Evolutionary conservation across 768 basidiomycete genomes (phyloP).

Genomic region (Lactifluus volemus): DNA sequence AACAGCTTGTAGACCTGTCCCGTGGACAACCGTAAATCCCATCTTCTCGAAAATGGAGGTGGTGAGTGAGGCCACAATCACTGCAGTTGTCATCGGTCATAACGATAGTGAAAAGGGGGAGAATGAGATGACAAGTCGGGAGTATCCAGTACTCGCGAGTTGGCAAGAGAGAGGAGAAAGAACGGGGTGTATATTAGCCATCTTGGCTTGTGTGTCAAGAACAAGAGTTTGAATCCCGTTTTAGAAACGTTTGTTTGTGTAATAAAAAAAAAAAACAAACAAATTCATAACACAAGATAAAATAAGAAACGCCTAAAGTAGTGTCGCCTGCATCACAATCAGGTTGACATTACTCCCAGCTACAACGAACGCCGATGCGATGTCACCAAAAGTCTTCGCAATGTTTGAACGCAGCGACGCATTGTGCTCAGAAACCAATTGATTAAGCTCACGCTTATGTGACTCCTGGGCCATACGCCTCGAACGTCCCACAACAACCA

Average conservation of each 20-base stretch:
- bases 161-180: background rate
- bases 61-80: constrained; percentile 2
- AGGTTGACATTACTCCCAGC: constrained; percentile 41
- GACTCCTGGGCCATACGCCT: constrained; percentile 55
- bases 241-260: background rate
- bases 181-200: background rate
- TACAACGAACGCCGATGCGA: constrained; percentile 59
- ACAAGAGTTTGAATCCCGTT: background rate
- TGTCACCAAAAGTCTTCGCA: constrained; percentile 67
- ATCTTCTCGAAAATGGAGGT: constrained; percentile 6
- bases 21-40: constrained; percentile 7
- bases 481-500: constrained; percentile 68
- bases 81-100: constrained; percentile 8
- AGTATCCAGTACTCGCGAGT: constrained; percentile 6
- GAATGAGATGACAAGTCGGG: background rate
- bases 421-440: constrained; percentile 35
- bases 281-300: background rate
- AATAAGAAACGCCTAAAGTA: background rate
- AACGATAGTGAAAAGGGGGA: background rate
- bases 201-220: background rate
- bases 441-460: constrained; percentile 49
- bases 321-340: constrained; percentile 46
- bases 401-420: constrained; percentile 45
- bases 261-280: background rate
- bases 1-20: background rate